Evolutionary conservation across 2,329 filamentous ascomycete genomes (phyloP), one percentile per base, ranked within the genome.

Genomic region (Thelonectria rubi): DNA sequence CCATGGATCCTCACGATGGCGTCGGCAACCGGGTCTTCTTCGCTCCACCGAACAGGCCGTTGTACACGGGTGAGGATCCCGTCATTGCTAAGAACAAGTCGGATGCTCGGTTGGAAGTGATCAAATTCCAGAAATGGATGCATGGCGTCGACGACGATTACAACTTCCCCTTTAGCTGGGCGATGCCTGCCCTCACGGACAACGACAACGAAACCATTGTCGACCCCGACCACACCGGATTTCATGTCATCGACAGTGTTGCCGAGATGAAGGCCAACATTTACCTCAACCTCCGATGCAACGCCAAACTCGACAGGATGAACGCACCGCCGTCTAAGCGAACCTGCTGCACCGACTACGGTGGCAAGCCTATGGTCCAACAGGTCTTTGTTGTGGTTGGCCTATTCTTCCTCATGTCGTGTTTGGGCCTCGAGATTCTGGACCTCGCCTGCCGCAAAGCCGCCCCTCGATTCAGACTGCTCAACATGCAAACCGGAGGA

Each of bases 251-350:
- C 55, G 69, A 73, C 15, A 34, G 49, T 0, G 67, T 74, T 15
- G 64, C 72, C 14, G 70, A 73, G 59, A 73, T 60, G 65, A 75
- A 68, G 68, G 78, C 69, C 39, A 77, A 63, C 73, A 72, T 86
- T 17, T 67, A 87, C 0, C 76, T 88, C 30, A 86, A 85, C 65
- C 72, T 81, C n/a, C 81, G 83, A 49, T 88, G 86, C 72, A 88
- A 65, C 71, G 80, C 72, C 65, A 79, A 65, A 68, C 76, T 63
- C 59, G 72, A 62, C 67, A 72, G 57, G 2, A 55, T 68, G n/a
- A 65, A 66, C 17, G 74, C 74, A 20, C 80, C 80, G 57, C 79
- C 81, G 0, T 82, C 81, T 64, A 75, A 81, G 50, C 76, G 80
- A 55, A 85, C 84, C 9, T 87, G 85, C 70, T 87, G 85, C 67